Percentiles rank a stretch among this genome's conserved stretches.
These are phyloP conservation scores for Phytomonas sp. DNA, from an alignment of 208 protist species.

Conservation along the genomic window DNA sequence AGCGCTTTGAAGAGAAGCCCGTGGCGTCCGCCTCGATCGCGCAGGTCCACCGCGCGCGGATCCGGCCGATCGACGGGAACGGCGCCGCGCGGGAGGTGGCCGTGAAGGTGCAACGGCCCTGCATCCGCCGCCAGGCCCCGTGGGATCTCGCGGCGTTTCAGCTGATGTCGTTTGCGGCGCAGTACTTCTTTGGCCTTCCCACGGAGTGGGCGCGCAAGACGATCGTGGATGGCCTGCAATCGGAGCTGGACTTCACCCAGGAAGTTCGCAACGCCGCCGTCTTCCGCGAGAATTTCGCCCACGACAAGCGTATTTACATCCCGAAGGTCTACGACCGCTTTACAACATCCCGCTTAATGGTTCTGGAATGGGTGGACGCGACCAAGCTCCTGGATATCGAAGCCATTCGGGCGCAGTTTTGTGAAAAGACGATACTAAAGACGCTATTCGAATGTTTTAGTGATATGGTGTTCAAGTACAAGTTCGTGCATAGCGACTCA, in stretches of 20 bases:
- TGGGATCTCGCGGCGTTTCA: constrained; percentile 79
- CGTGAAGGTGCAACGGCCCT: constrained; percentile 92
- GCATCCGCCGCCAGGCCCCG: constrained; percentile 60
- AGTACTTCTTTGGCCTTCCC: constrained; percentile 67
- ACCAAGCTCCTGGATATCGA: constrained; percentile 66
- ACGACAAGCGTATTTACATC: constrained; percentile 42
- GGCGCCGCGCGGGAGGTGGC: constrained; percentile 44
- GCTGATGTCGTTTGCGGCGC: constrained; percentile 48
- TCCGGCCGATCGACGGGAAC: constrained; percentile 17
- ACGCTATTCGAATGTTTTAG: constrained; percentile 83
- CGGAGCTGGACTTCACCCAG: constrained; percentile 78
- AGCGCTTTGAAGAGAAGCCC: constrained; percentile 78
- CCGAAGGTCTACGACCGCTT: constrained; percentile 45
- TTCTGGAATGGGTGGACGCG: constrained; percentile 91
- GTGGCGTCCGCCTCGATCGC: constrained; percentile 93
- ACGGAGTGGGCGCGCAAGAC: constrained; percentile 60
- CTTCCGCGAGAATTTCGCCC: constrained; percentile 33
- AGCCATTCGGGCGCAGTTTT: constrained; percentile 36
- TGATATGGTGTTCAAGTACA: constrained; percentile 91
- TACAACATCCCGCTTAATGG: constrained; percentile 66
- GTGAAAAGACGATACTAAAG: constrained; percentile 35
- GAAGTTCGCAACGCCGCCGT: constrained; percentile 67
- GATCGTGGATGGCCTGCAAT: constrained; percentile 57
- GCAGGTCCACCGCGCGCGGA: constrained; percentile 83
- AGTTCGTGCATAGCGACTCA: constrained; percentile 92